Conservation (phyloP, 2,329 filamentous ascomycete species). For the Clonostachys chloroleuca region DNA sequence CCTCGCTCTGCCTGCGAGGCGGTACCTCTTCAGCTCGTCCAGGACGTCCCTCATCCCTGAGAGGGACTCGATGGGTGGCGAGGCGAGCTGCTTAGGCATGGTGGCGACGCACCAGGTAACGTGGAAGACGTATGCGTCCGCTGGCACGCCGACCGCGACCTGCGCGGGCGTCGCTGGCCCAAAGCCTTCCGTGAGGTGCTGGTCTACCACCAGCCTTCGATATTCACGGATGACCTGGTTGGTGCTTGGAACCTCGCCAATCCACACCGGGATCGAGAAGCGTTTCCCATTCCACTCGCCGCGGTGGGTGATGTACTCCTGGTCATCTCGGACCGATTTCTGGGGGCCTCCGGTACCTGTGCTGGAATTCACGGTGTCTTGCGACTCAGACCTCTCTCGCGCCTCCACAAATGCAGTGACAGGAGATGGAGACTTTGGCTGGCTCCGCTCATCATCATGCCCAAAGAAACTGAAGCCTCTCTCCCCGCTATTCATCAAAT, state of each 20-base stretch:
- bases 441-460: constrained; percentile 10
- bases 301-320: constrained; percentile 14
- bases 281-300: constrained; percentile 15
- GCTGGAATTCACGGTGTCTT: constrained; percentile 4
- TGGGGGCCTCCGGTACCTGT: neutral
- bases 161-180: constrained; percentile 45
- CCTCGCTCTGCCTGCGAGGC: constrained; percentile 21
- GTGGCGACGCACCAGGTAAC: constrained; percentile 48
- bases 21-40: constrained; percentile 31
- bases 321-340: constrained; percentile 8
- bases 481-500: constrained; percentile 32
- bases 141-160: constrained; percentile 42
- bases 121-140: constrained; percentile 37
- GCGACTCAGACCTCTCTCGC: constrained; percentile 1
- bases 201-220: constrained; percentile 34
- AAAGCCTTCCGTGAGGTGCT: constrained; percentile 25
- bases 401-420: neutral
- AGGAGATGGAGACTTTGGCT: neutral
- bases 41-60: constrained; percentile 37
- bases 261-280: constrained; percentile 34
- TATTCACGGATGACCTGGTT: constrained; percentile 40
- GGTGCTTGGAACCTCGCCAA: constrained; percentile 27
- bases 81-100: constrained; percentile 20
- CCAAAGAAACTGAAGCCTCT: constrained; percentile 40
- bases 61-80: constrained; percentile 21